These are phyloP conservation scores for Dunaliella sp. DNA, from an alignment of 139 green algal genomes.

Conservation along the genomic window DNA sequence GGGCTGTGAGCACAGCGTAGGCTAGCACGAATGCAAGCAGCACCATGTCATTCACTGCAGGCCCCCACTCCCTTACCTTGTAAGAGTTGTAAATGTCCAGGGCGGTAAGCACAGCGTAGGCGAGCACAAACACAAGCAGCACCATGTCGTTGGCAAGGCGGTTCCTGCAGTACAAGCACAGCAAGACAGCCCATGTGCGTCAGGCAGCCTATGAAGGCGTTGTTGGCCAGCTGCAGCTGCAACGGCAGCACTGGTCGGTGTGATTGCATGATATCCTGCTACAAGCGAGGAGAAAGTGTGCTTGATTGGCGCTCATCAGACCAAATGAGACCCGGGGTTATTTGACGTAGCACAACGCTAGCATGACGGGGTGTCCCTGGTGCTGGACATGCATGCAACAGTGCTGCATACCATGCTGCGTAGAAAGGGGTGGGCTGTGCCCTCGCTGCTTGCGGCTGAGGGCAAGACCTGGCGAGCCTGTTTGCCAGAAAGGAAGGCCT, in stretches of 20 bases:
- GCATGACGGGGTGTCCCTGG: too few species aligned
- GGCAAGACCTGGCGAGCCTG: too few species aligned
- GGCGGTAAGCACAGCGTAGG: neutral
- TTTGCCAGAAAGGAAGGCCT: too few species aligned
- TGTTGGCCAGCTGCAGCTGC: neutral
- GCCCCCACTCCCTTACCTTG: too few species aligned
- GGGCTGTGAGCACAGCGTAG: neutral
- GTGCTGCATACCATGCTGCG: too few species aligned
- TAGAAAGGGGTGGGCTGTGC: too few species aligned
- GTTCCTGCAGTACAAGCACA: neutral
- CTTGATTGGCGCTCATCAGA: neutral
- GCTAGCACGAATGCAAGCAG: neutral
- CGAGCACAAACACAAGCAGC: neutral
- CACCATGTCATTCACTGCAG: neutral
- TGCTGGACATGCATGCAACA: too few species aligned
- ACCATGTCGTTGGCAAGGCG: neutral
- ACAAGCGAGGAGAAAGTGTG: neutral
- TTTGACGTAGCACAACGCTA: too few species aligned
- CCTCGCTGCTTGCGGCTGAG: too few species aligned
- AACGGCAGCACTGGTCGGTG: neutral
- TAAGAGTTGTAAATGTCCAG: too few species aligned
- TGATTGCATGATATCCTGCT: neutral
- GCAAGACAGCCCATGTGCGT: too few species aligned
- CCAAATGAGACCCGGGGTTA: neutral
- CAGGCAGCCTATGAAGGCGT: neutral